A percentile compares a stretch with the other conserved stretches of the same genome.
Evolutionary conservation across 179 eudicot species (phyloP).

Genomic region (Nepenthes alata): DNA sequence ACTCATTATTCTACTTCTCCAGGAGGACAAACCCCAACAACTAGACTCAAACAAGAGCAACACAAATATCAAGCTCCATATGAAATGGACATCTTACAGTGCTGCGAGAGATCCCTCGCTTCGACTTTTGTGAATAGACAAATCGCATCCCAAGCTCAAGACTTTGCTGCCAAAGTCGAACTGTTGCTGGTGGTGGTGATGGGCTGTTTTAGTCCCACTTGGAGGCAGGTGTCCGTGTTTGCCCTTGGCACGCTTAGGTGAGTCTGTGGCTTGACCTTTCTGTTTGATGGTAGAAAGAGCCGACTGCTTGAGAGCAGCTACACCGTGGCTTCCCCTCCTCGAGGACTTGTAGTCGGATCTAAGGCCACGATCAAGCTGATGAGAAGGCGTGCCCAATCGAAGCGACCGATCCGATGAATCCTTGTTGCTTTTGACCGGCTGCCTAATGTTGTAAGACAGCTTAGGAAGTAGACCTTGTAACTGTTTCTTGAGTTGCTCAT

Average conservation of each 20-base stretch:
- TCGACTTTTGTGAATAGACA: not conserved
- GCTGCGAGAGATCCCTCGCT: slow-evolving; percentile 2
- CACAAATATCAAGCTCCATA: too few relatives aligned
- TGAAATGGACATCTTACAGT: not conserved
- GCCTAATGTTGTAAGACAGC: slow-evolving; percentile 68
- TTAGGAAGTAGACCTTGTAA: slow-evolving; percentile 67
- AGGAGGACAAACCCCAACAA: too few relatives aligned
- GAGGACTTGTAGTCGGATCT: slow-evolving; percentile 47
- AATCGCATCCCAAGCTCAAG: not conserved
- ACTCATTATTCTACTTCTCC: too few relatives aligned
- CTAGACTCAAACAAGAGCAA: too few relatives aligned
- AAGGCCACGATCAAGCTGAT: slow-evolving; percentile 44
- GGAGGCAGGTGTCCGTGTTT: slow-evolving; percentile 13
- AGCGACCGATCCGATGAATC: slow-evolving; percentile 59
- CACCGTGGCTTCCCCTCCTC: slow-evolving; percentile 18
- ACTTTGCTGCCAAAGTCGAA: not conserved
- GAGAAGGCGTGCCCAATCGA: slow-evolving; percentile 43
- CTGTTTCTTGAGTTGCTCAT: slow-evolving; percentile 71
- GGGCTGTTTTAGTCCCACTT: slow-evolving; percentile 11
- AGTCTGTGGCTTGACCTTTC: slow-evolving; percentile 30
- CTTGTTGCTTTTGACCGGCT: slow-evolving; percentile 51
- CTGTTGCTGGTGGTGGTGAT: slow-evolving; percentile 19
- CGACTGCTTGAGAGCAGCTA: slow-evolving; percentile 16
- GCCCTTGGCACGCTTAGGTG: slow-evolving; percentile 32
- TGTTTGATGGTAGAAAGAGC: slow-evolving; percentile 38